Percentiles rank a stretch among this genome's conserved stretches.
phyloP scores from a whole-genome alignment of 495 filamentous ascomycete genomes.

The Parathielavia appendiculata region DNA sequence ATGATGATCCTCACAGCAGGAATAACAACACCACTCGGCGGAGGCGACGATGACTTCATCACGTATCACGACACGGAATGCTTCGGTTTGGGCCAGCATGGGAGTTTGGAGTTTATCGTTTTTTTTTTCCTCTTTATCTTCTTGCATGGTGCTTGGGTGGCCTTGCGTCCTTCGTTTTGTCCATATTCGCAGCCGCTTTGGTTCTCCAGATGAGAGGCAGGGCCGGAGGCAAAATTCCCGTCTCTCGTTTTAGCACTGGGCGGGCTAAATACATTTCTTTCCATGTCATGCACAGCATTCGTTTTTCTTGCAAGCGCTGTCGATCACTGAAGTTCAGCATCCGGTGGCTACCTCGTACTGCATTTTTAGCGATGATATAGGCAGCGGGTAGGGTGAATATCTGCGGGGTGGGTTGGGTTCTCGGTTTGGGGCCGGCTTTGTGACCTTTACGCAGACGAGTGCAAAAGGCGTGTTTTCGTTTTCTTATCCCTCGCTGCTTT shows the following conservation, averaged over 20 bases:
- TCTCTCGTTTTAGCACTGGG: neutral
- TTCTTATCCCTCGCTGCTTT: too few relatives aligned
- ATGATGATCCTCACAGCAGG: neutral
- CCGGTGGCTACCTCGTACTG: too few relatives aligned
- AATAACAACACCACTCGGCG: conserved; percentile 5
- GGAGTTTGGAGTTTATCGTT: conserved; percentile 26
- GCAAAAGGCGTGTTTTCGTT: too few relatives aligned
- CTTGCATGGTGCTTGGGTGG: conserved; percentile 7
- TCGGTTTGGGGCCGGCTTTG: too few relatives aligned
- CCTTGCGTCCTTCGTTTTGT: conserved; percentile 9
- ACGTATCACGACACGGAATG: conserved; percentile 20
- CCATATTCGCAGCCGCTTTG: neutral
- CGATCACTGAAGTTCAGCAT: too few relatives aligned
- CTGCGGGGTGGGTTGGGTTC: too few relatives aligned
- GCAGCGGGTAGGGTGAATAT: too few relatives aligned
- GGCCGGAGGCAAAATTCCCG: neutral
- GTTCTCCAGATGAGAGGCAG: too few relatives aligned
- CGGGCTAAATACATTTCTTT: neutral
- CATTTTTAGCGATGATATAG: too few relatives aligned
- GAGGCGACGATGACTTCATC: conserved; percentile 14
- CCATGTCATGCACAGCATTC: neutral
- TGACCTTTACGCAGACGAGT: too few relatives aligned
- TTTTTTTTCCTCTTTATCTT: conserved; percentile 3
- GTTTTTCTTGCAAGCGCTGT: neutral
- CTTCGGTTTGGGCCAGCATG: conserved; percentile 22